Percentiles rank a stretch among this genome's conserved stretches.
Conservation (phyloP, 1,284 basidiomycete species). For the Exobasidium rhododendri region DNA sequence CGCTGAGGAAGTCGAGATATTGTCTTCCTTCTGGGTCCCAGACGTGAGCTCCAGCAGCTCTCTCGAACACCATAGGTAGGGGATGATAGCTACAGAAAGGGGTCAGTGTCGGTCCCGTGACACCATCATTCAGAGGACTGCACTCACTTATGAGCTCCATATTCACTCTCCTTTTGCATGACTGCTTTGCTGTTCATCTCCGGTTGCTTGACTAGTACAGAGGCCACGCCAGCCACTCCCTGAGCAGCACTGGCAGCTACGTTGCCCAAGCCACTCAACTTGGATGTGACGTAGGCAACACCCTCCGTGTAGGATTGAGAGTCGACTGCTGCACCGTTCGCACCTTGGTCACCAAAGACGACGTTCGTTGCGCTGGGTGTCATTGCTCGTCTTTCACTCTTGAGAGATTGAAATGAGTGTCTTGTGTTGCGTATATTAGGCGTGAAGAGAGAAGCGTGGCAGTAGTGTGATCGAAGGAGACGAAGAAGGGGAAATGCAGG, state of each 20-base stretch:
- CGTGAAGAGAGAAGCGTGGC: no score
- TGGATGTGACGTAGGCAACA: conserved; percentile 24
- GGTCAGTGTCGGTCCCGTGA: conserved; percentile 51
- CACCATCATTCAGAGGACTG: neutral
- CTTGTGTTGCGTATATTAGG: no score
- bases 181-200: conserved; percentile 62
- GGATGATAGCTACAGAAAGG: conserved; percentile 76
- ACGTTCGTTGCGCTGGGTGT: conserved; percentile 32
- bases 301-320: conserved; percentile 17
- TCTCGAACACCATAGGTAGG: conserved; percentile 88
- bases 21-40: conserved; percentile 84
- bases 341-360: conserved; percentile 21
- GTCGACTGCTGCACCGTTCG: conserved; percentile 20
- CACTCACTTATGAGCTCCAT: conserved; percentile 70
- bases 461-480: no score
- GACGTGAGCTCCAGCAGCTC: conserved; percentile 82
- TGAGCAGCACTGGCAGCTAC: conserved; percentile 18
- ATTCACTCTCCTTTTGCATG: conserved; percentile 76
- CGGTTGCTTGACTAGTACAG: conserved; percentile 17
- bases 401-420: no score
- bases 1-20: conserved; percentile 75
- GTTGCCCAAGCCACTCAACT: conserved; percentile 22
- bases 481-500: no score
- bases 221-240: neutral
- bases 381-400: no score